Evolutionary conservation across 768 basidiomycete species (phyloP), one percentile per base, ranked within the genome.

Genomic region (Clathrus columnatus): DNA sequence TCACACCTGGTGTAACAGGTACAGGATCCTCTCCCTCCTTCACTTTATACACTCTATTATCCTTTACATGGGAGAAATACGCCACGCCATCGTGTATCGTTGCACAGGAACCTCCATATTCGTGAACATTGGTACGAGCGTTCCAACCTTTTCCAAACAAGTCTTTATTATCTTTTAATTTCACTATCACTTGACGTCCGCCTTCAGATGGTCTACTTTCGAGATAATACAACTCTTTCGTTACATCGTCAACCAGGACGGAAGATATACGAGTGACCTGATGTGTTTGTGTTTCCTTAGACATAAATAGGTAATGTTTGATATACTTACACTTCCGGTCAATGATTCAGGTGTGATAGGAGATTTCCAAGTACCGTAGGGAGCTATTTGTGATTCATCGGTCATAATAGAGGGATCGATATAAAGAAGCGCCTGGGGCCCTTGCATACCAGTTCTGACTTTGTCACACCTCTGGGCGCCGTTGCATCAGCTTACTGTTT

Each of bases 41-140:
- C 68, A n/a, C n/a, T n/a, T n/a, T 62, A 62, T 84, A 87, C 0
- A 85, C 71, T 10, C 80, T 70, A 1, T 76, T 75, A 64, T 83
- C 81, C 11, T 51, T 52, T 26, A 73, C 67, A 64, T 83, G 71
- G 3, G 83, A 83, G 64, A 86, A 88, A 67, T 82, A 82, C 6
- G 78, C 67, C 8, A 70, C 66, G 6, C 73, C 75, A 41, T 70
- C 71, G 56, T 77, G 68, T 0, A 79, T 80, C 18, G 77, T 72
- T 1, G 80, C 81, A 1, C 82, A 69, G 1, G 74, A 79, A 11
- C 87, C 87, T 0, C 87, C 86, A 51, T 87, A 87, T 64, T 87
- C 86, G 21, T 86, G 79, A 2, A 87, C 84, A 16, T 73, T 65
- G 0, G 78, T 76, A 29, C 78, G 72, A 4, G 72, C 80, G 63